Conservation (phyloP, 2,329 filamentous ascomycete genomes). For the Scedosporium aurantiacum region DNA sequence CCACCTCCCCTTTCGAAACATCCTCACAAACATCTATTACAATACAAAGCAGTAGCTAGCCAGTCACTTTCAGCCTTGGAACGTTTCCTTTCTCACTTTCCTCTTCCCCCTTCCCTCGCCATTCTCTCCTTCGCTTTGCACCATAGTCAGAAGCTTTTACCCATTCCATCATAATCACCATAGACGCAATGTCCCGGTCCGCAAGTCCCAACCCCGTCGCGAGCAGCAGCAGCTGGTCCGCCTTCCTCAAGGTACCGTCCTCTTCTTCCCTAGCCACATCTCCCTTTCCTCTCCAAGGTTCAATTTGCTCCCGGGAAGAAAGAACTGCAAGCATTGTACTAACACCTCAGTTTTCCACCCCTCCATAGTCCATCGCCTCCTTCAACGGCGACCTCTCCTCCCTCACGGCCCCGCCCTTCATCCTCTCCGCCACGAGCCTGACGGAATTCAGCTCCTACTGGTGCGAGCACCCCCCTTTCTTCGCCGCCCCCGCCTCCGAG, state of each 20-base stretch:
- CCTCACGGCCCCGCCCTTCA: slow-evolving; percentile 71
- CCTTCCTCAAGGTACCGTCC: slow-evolving; percentile 38
- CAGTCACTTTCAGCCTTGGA: background rate
- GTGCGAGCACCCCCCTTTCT: slow-evolving; percentile 66
- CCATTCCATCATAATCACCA: background rate
- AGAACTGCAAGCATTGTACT: background rate
- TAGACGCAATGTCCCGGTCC: slow-evolving; percentile 19
- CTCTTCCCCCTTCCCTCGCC: background rate
- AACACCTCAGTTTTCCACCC: background rate
- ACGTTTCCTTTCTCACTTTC: background rate
- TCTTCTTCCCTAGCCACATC: background rate
- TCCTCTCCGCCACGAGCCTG: slow-evolving; percentile 66
- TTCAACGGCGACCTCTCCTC: slow-evolving; percentile 76
- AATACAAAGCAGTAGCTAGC: background rate
- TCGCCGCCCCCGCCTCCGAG: slow-evolving; percentile 74
- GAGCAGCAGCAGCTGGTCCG: slow-evolving; percentile 36
- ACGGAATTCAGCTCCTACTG: slow-evolving; percentile 77
- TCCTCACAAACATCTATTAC: background rate
- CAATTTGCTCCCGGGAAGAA: background rate
- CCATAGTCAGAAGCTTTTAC: too few species aligned
- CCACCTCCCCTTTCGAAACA: background rate
- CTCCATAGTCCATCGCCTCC: slow-evolving; percentile 56
- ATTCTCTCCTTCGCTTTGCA: background rate
- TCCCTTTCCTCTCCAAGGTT: background rate
- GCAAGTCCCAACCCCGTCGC: slow-evolving; percentile 21